Percentiles rank a stretch among this genome's conserved stretches.
These are phyloP conservation scores for Sarocladium brachiariae DNA, from an alignment of 2,329 filamentous ascomycete genomes.

Conservation along the genomic window DNA sequence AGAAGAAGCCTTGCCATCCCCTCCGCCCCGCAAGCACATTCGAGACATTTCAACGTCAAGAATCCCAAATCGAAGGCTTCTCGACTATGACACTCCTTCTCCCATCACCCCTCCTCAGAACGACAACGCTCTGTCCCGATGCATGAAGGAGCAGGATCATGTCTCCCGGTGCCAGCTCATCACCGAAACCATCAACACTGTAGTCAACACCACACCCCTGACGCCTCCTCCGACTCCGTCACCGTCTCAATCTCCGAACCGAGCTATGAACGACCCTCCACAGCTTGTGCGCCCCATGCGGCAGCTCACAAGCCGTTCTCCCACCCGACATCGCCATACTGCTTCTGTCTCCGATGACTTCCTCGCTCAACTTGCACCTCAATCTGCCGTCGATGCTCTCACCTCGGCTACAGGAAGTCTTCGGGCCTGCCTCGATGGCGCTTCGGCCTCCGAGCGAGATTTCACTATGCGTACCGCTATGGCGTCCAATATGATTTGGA, in stretches of 20 bases:
- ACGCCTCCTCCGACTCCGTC: background rate
- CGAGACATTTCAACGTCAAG: background rate
- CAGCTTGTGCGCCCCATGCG: slow-evolving; percentile 26
- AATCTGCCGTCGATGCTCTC: slow-evolving; percentile 54
- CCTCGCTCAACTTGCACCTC: slow-evolving; percentile 53
- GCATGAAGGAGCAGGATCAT: slow-evolving; percentile 10
- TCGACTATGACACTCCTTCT: slow-evolving; percentile 1
- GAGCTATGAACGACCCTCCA: slow-evolving; percentile 26
- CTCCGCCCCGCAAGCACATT: background rate
- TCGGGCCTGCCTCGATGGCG: slow-evolving; percentile 53
- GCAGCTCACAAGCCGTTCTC: slow-evolving; percentile 29
- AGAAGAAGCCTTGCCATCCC: background rate
- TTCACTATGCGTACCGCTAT: slow-evolving; percentile 65
- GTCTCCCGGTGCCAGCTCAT: background rate
- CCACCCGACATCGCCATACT: slow-evolving; percentile 34
- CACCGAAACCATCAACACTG: background rate
- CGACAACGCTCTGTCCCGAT: slow-evolving; percentile 19
- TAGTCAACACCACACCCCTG: background rate
- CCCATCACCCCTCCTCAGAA: slow-evolving; percentile 11
- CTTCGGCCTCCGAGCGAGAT: slow-evolving; percentile 59
- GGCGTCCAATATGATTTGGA: slow-evolving; percentile 63
- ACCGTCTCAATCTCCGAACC: background rate
- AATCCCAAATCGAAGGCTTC: background rate
- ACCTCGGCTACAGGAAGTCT: slow-evolving; percentile 44
- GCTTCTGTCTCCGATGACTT: slow-evolving; percentile 44